Evolutionary conservation across 1,284 basidiomycete species (phyloP).

Genomic region (Austroboletus olivaceoglutinosus): DNA sequence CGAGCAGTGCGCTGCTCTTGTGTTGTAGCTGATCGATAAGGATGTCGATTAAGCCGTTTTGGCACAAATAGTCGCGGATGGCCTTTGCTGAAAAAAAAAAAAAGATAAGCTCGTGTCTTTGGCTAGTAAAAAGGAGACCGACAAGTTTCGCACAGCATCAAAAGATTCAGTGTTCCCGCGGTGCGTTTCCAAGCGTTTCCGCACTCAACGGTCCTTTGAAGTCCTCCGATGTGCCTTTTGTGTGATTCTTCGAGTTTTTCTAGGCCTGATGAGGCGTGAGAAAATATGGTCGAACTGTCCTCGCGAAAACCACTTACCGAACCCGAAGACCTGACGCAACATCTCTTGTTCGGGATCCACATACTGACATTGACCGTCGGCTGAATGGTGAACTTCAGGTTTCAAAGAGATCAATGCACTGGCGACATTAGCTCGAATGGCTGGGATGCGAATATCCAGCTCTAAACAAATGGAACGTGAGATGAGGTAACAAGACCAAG

Average conservation of each 20-base stretch:
- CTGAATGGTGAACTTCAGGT: background rate
- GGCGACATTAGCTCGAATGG: slow-evolving; percentile 19
- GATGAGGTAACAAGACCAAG: background rate
- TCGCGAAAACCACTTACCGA: slow-evolving; percentile 12
- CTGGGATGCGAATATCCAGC: slow-evolving; percentile 1
- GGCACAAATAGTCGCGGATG: slow-evolving; percentile 4
- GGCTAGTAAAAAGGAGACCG: background rate
- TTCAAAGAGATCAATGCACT: slow-evolving; percentile 10
- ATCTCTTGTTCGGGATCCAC: slow-evolving; percentile 1
- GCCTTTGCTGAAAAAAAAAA: slow-evolving; percentile 1
- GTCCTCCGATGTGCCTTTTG: slow-evolving; percentile 5
- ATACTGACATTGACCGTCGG: background rate
- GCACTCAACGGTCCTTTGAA: slow-evolving; percentile 4
- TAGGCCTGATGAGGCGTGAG: slow-evolving; percentile 8
- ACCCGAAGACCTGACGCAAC: slow-evolving; percentile 17
- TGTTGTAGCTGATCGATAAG: slow-evolving; percentile 12
- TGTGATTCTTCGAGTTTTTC: background rate
- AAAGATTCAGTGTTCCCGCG: slow-evolving; percentile 15
- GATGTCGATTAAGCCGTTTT: background rate
- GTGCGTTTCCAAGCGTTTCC: too few relatives aligned
- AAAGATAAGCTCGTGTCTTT: slow-evolving; percentile 1
- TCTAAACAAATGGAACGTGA: slow-evolving; percentile 3
- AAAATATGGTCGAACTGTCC: background rate
- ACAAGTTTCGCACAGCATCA: slow-evolving; percentile 18
- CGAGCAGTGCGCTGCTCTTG: slow-evolving; percentile 9